Base-by-base conservation (phyloP, 495 filamentous ascomycete genomes). In the Aspergillus panamensis region DNA sequence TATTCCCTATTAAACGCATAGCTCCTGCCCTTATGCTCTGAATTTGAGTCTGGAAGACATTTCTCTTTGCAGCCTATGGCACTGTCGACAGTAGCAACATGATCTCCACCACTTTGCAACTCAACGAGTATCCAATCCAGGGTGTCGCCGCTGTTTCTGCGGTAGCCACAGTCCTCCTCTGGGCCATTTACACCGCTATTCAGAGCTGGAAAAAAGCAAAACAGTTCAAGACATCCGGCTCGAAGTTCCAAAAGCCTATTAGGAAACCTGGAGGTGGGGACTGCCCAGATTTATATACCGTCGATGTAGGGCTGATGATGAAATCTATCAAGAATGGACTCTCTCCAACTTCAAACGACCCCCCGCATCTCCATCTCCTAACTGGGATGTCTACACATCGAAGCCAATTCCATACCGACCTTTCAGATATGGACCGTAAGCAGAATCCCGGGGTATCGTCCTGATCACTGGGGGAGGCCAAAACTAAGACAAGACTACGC, bases 391-490 rank as follows among this genome's bases (percentile, higher is more conserved):
- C 35, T 68, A 82, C 44, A 73, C 75, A 45, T 88, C 90, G 3
- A 91, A 89, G 61, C 89, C 91, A 4, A 82, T 91, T 14, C 88
- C 89, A 10, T 96, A 95, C 71, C 82, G 91, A 21, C 89, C 91
- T 5, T 95, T 95, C 69, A 82, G 86, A 73, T 84, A 92, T 75
- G 91, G 91, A 3, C 88, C 88, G 68, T 79, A 66, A 67, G 76
- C 65, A 16, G 6, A 25, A 44, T 3, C 2, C 37, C 48, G 8
- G 8, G 13, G 13, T 33, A 20, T 19, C n/a, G 12, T 35, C 1
- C 20, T 3, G 20, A 10, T 19, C 42, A 21, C 8, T 3, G 6
- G 5, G 32, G 19, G 25, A 13, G 12, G 17, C 3, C n/a, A n/a
- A 31, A 17, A 37, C 37, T 56, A 37, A 54, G 2, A 4, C 12